These are phyloP conservation scores for Botryobasidium botryosum DNA, from an alignment of 768 basidiomycete species.

Conservation along the genomic window DNA sequence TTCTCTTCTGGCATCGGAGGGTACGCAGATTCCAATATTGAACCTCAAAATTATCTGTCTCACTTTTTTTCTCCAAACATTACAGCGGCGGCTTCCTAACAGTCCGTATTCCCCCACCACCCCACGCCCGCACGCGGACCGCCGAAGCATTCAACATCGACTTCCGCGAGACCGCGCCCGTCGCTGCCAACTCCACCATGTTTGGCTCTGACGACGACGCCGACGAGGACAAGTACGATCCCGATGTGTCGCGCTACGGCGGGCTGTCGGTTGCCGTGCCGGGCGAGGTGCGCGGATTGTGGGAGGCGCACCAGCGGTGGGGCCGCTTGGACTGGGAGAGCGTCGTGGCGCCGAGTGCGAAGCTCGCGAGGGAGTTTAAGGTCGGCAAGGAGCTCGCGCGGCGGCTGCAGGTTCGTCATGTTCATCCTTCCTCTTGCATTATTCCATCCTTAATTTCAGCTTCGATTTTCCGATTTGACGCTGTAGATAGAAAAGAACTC, in stretches of 20 bases:
- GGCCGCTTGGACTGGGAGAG: constrained; percentile 63
- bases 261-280: constrained; percentile 84
- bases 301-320: constrained; percentile 70
- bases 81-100: constrained; percentile 68
- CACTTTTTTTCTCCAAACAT: neutral
- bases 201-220: no score
- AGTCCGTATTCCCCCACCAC: constrained; percentile 45
- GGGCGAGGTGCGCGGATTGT: constrained; percentile 75
- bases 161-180: constrained; percentile 79
- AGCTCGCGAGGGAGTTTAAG: constrained; percentile 63
- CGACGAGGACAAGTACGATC: no score
- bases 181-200: constrained; percentile 58
- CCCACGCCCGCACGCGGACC: constrained; percentile 22
- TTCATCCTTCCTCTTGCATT: no score
- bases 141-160: constrained; percentile 63
- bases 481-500: no score
- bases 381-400: constrained; percentile 62
- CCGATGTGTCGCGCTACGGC: constrained; percentile 42
- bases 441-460: no score
- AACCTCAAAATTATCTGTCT: neutral
- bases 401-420: constrained; percentile 42
- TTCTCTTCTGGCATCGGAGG: constrained; percentile 70
- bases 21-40: constrained; percentile 3
- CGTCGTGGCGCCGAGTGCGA: constrained; percentile 56
- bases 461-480: no score